These are phyloP conservation scores for Gossypium trilobum DNA, from an alignment of 441 rosid genomes.

Conservation along the genomic window DNA sequence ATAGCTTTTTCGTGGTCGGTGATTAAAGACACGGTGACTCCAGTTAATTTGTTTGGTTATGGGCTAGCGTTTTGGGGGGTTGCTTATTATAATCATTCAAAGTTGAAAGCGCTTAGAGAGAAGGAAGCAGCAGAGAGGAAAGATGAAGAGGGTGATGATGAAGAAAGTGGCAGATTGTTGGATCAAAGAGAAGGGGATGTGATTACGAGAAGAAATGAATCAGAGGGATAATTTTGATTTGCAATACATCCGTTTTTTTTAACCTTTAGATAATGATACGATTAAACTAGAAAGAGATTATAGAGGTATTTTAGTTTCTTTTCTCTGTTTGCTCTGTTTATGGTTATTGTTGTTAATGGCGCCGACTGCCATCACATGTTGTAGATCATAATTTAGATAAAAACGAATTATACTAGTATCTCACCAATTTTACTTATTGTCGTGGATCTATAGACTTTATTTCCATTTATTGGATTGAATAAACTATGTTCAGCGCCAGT, in stretches of 20 bases:
- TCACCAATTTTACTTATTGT: not conserved
- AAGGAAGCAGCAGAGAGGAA: slow-evolving; percentile 35
- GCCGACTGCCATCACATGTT: not conserved
- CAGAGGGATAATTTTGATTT: slow-evolving; percentile 8
- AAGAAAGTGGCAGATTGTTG: slow-evolving; percentile 27
- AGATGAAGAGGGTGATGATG: slow-evolving; percentile 29
- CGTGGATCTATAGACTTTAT: not conserved
- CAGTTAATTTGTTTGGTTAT: slow-evolving; percentile 46
- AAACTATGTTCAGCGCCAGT: no score
- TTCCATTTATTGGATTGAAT: not conserved
- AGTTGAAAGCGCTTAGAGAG: slow-evolving; percentile 50
- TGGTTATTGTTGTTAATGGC: not conserved
- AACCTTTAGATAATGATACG: not conserved
- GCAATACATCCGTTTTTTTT: not conserved
- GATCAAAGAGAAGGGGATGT: slow-evolving; percentile 24
- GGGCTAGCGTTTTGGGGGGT: slow-evolving; percentile 70
- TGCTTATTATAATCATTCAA: slow-evolving; percentile 61
- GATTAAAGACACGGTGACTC: slow-evolving; percentile 44
- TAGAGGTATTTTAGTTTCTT: not conserved
- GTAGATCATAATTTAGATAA: not conserved
- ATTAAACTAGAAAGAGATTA: not conserved
- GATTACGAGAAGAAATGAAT: slow-evolving; percentile 24
- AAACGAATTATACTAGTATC: not conserved
- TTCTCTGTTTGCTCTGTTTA: not conserved
- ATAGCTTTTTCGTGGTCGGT: slow-evolving; percentile 57